Conservation (phyloP, 2,329 filamentous ascomycete genomes). For the Fusarium succisae region DNA sequence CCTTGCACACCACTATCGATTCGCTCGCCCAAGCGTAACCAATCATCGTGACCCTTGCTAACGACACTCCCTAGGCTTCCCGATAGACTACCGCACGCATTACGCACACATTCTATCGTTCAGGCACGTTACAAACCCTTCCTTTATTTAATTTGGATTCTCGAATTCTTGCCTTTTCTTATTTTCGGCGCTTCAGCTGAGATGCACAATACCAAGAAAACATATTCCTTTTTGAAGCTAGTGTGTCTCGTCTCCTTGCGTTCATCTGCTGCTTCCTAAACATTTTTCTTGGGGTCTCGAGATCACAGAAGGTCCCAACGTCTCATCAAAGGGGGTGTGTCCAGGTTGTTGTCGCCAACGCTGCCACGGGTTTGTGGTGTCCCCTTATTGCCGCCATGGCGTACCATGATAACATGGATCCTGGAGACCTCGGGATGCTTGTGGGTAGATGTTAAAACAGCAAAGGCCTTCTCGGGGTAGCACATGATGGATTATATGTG, state of each 20-base stretch:
- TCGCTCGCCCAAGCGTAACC: constrained; percentile 14
- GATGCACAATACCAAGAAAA: not conserved
- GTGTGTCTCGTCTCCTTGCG: constrained; percentile 11
- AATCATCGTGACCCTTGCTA: constrained; percentile 38
- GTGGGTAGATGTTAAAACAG: constrained; percentile 21
- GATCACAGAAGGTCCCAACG: constrained; percentile 12
- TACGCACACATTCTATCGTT: constrained; percentile 36
- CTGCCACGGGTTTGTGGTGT: constrained; percentile 16
- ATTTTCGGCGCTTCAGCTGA: constrained; percentile 21
- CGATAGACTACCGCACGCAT: constrained; percentile 36
- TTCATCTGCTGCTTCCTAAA: constrained; percentile 10
- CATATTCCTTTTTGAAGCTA: constrained; percentile 4
- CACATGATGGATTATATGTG: constrained; percentile 31
- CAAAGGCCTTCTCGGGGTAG: constrained; percentile 7
- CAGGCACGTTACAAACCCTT: constrained; percentile 41
- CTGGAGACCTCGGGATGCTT: constrained; percentile 25
- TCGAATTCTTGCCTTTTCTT: constrained; percentile 10
- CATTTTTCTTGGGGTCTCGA: not conserved
- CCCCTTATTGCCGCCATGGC: constrained; percentile 20
- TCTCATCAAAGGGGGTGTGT: constrained; percentile 25
- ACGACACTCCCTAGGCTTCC: constrained; percentile 31
- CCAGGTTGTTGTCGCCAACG: not conserved
- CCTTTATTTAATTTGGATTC: constrained; percentile 17
- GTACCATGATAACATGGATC: constrained; percentile 25
- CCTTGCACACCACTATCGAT: constrained; percentile 43